A percentile compares a stretch with the other conserved stretches of the same genome.
These are phyloP conservation scores for Geranium brycei DNA, from an alignment of 345 rosid species.

Conservation along the genomic window DNA sequence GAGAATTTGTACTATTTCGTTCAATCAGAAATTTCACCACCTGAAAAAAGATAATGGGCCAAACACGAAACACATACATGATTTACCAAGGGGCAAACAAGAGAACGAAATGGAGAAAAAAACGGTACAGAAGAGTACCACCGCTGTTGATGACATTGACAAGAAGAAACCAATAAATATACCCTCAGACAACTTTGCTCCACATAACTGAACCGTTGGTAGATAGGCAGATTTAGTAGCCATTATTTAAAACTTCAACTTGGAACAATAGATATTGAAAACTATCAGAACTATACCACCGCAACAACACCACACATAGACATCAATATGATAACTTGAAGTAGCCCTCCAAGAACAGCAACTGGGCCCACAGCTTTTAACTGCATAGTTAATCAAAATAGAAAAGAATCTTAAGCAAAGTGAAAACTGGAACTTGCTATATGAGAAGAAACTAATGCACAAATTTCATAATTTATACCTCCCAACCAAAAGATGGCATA, in stretches of 20 bases:
- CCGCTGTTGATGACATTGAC: slow-evolving; percentile 97
- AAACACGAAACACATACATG: slow-evolving; percentile 8
- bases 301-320: slow-evolving; percentile 66
- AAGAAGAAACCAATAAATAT: slow-evolving; percentile 87
- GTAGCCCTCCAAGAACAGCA: slow-evolving; percentile 87
- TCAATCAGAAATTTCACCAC: slow-evolving; percentile 91
- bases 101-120: slow-evolving; percentile 4
- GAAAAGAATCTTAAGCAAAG: slow-evolving; percentile 5
- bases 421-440: neutral
- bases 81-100: slow-evolving; percentile 3
- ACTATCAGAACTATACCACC: slow-evolving; percentile 29
- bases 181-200: slow-evolving; percentile 93
- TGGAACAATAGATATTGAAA: slow-evolving; percentile 7
- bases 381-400: slow-evolving; percentile 33
- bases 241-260: neutral
- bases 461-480: slow-evolving; percentile 1
- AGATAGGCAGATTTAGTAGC: slow-evolving; percentile 11
- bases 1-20: slow-evolving; percentile 53
- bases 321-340: slow-evolving; percentile 76
- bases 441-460: slow-evolving; percentile 1
- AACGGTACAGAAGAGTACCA: slow-evolving; percentile 39
- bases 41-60: slow-evolving; percentile 23
- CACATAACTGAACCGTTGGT: slow-evolving; percentile 58
- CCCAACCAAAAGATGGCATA: slow-evolving; percentile 12
- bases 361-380: slow-evolving; percentile 93